Conservation (phyloP, 345 rosid species). For the Bruguiera parviflora region DNA sequence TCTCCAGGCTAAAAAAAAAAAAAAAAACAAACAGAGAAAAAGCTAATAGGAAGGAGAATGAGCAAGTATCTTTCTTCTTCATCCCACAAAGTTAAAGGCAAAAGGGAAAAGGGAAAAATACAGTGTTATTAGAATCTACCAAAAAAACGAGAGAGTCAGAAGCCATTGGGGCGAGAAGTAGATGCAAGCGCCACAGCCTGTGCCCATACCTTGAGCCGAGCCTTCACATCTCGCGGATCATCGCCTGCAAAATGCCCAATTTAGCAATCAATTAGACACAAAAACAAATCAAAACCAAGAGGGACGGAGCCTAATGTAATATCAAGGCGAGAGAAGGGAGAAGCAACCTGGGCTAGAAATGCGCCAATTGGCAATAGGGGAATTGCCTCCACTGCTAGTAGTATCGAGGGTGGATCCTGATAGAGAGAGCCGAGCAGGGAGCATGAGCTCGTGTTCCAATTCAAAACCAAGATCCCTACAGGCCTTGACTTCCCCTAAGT, state of each 20-base stretch:
- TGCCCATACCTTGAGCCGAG: conserved; percentile 92
- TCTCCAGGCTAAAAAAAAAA: no score
- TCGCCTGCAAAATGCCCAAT: conserved; percentile 48
- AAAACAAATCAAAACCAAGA: not conserved
- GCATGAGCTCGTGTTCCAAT: conserved; percentile 67
- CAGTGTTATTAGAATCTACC: conserved; percentile 14
- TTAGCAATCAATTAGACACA: not conserved
- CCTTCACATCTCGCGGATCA: conserved; percentile 91
- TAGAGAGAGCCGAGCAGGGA: conserved; percentile 52
- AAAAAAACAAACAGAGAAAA: not conserved
- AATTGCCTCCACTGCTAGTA: conserved; percentile 70
- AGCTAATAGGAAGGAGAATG: conserved; percentile 1
- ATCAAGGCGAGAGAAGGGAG: no score
- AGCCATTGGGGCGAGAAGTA: conserved; percentile 35
- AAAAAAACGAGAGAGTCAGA: conserved; percentile 2
- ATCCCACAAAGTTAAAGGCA: conserved; percentile 10
- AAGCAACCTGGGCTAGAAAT: conserved; percentile 81
- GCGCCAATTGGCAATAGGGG: conserved; percentile 87
- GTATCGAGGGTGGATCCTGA: conserved; percentile 59
- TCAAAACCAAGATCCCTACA: conserved; percentile 90
- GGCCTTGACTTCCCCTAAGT: conserved; percentile 72
- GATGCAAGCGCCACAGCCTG: conserved; percentile 86
- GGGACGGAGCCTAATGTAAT: not conserved
- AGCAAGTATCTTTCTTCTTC: conserved; percentile 2
- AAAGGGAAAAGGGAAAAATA: conserved; percentile 7